phyloP scores from a whole-genome alignment of 2,329 filamentous ascomycete genomes.

The Monosporascus sp. region DNA sequence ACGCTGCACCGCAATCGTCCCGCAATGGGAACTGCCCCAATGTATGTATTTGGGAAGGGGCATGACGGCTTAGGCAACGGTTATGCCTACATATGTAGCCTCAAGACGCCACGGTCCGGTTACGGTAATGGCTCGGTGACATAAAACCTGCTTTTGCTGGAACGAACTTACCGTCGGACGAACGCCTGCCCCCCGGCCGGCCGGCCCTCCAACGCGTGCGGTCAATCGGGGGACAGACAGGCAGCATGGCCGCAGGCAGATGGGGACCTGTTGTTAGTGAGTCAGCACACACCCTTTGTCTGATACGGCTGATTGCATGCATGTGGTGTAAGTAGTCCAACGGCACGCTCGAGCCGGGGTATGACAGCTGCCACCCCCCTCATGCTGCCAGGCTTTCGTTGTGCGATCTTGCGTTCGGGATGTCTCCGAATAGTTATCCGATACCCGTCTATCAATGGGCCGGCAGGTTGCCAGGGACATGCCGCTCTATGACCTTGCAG shows the following conservation, averaged over 20 bases:
- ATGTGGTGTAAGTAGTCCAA: not conserved
- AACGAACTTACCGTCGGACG: too few species aligned
- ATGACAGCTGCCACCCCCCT: not conserved
- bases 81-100: not conserved
- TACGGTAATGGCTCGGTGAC: too few species aligned
- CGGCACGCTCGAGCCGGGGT: not conserved
- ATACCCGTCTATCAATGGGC: too few species aligned
- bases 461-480: too few species aligned
- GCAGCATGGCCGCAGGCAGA: not conserved
- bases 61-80: not conserved
- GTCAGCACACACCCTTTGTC: not conserved
- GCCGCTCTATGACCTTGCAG: too few species aligned
- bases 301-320: not conserved
- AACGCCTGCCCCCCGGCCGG: too few species aligned
- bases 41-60: not conserved
- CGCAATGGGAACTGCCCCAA: not conserved
- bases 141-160: too few species aligned
- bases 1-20: not conserved
- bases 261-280: not conserved
- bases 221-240: not conserved
- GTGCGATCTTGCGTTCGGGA: not conserved
- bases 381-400: not conserved
- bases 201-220: not conserved
- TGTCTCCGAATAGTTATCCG: too few species aligned
- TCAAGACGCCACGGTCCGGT: not conserved